These are phyloP conservation scores for Rosa chinensis DNA, from an alignment of 306 rosid species.

Conservation along the genomic window DNA sequence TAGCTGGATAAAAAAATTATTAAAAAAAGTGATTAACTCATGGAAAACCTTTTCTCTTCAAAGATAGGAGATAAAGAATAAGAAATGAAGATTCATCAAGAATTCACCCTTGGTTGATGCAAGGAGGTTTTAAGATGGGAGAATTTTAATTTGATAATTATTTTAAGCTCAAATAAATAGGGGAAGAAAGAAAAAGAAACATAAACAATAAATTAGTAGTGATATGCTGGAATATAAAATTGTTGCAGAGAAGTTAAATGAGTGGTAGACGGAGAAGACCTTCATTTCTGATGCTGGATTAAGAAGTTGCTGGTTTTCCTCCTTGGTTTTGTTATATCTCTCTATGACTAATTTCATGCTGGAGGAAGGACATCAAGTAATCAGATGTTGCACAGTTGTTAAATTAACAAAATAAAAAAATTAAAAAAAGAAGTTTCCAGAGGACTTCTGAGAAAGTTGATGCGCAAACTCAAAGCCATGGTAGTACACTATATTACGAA, in stretches of 20 bases:
- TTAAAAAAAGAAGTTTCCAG: neutral
- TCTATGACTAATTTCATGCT: conserved; percentile 66
- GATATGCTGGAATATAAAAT: neutral
- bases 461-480: neutral
- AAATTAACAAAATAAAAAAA: neutral
- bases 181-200: conserved; percentile 1
- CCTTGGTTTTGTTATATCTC: conserved; percentile 55
- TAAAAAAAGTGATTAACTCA: neutral
- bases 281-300: conserved; percentile 63
- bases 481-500: neutral
- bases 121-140: neutral
- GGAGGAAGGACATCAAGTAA: conserved; percentile 27
- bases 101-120: neutral
- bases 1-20: neutral
- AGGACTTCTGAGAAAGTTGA: neutral
- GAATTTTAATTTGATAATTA: neutral
- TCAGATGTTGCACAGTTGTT: conserved; percentile 5
- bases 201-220: neutral
- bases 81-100: neutral
- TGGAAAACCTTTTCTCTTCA: neutral
- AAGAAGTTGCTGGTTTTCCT: conserved; percentile 46
- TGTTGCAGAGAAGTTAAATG: neutral
- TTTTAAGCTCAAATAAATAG: neutral
- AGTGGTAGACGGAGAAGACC: conserved; percentile 41
- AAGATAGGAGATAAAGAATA: neutral